Percentiles rank a stretch among this genome's conserved stretches.
These are phyloP conservation scores for Ophiostoma tasmaniense DNA, from an alignment of 2,329 filamentous ascomycete species.

Conservation along the genomic window DNA sequence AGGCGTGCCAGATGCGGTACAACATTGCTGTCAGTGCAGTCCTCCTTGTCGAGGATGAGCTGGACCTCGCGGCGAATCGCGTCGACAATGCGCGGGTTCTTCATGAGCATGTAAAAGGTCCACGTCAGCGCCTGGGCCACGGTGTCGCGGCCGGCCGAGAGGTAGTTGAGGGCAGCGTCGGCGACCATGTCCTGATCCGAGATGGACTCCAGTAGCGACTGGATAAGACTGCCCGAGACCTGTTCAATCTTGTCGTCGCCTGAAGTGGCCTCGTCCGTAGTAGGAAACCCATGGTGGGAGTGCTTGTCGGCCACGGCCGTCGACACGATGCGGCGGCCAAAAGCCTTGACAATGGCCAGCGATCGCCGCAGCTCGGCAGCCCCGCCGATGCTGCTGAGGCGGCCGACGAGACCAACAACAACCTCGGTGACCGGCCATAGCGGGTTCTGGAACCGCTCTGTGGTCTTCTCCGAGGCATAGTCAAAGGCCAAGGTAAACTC, in stretches of 20 bases:
- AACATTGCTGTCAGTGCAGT: constrained; percentile 9
- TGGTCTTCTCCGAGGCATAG: constrained; percentile 50
- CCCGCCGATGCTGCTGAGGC: not conserved
- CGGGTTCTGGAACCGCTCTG: constrained; percentile 57
- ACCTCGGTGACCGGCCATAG: constrained; percentile 52
- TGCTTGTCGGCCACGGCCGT: constrained; percentile 39
- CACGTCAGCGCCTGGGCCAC: constrained; percentile 58
- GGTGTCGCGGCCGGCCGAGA: constrained; percentile 57
- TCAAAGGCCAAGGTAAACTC: constrained; percentile 55
- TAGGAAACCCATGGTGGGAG: not conserved
- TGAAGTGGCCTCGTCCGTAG: not conserved
- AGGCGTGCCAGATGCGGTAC: constrained; percentile 28
- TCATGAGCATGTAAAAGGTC: constrained; percentile 53
- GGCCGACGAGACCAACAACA: constrained; percentile 32
- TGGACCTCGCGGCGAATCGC: constrained; percentile 38
- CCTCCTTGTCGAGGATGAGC: constrained; percentile 21
- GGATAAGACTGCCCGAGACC: constrained; percentile 49
- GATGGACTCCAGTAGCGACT: constrained; percentile 51
- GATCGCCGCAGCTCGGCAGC: constrained; percentile 34
- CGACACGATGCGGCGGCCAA: constrained; percentile 49
- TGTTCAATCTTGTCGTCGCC: constrained; percentile 28
- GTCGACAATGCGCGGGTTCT: constrained; percentile 34
- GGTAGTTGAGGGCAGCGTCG: constrained; percentile 57
- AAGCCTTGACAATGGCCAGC: constrained; percentile 39
- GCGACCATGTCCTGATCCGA: constrained; percentile 48